These are phyloP conservation scores for Puccinia novopanici DNA, from an alignment of 1,284 basidiomycete genomes.

Conservation along the genomic window DNA sequence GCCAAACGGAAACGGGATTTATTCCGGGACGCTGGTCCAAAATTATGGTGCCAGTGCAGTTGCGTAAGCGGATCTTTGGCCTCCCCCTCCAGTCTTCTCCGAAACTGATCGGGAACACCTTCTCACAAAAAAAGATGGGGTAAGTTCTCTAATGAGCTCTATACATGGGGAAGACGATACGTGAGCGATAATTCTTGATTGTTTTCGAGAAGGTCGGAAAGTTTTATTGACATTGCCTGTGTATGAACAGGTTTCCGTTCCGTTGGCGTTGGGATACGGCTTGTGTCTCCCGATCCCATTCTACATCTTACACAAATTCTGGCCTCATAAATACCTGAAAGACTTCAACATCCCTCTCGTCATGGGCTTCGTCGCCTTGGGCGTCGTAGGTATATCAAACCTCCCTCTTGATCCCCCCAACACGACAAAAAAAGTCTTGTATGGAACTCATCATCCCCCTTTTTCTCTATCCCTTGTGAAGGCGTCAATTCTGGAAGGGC, in stretches of 20 bases:
- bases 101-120: too few relatives aligned
- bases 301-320: conserved; percentile 17
- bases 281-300: conserved; percentile 29
- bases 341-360: conserved; percentile 20
- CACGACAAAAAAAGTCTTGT: neutral
- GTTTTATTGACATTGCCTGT: too few relatives aligned
- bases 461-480: too few relatives aligned
- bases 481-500: conserved; percentile 18
- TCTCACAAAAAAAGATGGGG: conserved; percentile 37
- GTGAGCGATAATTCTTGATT: conserved; percentile 3
- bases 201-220: too few relatives aligned
- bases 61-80: too few relatives aligned
- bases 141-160: conserved; percentile 10
- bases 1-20: conserved; percentile 43
- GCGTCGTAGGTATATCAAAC: conserved; percentile 1
- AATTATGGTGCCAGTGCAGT: conserved; percentile 23
- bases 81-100: neutral
- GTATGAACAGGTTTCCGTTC: conserved; percentile 6
- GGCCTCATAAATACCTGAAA: conserved; percentile 10
- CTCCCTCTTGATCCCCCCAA: too few relatives aligned
- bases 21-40: conserved; percentile 22
- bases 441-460: neutral
- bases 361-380: conserved; percentile 23
- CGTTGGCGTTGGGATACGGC: conserved; percentile 17
- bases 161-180: conserved; percentile 16